phyloP scores from a whole-genome alignment of 257 asterid genomes.

The Capsicum rhomboideum region DNA sequence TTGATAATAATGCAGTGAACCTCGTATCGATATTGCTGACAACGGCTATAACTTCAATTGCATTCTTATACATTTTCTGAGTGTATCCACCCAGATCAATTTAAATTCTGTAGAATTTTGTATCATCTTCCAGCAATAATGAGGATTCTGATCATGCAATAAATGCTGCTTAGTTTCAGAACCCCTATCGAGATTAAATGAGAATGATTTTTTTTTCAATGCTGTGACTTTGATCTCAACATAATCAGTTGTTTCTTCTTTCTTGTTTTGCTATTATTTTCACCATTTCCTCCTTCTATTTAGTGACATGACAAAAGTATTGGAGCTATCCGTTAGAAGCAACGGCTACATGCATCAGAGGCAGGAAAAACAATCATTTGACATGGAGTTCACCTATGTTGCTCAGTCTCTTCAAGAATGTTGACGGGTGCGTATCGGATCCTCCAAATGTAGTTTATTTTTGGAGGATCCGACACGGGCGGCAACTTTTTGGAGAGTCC shows the following conservation, averaged over 20 bases:
- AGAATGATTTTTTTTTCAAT: background rate
- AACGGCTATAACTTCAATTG: conserved; percentile 42
- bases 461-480: too few species aligned
- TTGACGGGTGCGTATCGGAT: too few species aligned
- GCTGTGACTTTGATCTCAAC: background rate
- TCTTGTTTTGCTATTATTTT: background rate
- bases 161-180: background rate
- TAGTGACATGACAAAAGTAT: background rate
- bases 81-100: background rate
- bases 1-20: conserved; percentile 87
- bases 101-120: background rate
- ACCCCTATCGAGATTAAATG: background rate
- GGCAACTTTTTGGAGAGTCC: too few species aligned
- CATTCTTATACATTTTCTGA: conserved; percentile 60
- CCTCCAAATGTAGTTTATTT: too few species aligned
- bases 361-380: background rate
- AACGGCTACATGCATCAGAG: background rate
- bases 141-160: background rate
- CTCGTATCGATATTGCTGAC: conserved; percentile 65
- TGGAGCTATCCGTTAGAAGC: background rate
- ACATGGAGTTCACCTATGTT: background rate
- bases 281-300: background rate
- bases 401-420: too few species aligned
- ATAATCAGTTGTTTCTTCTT: background rate
- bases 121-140: background rate